A percentile compares a stretch with the other conserved stretches of the same genome.
These are phyloP conservation scores for Pleurotus giganteus DNA, from an alignment of 768 basidiomycete species.

Conservation along the genomic window DNA sequence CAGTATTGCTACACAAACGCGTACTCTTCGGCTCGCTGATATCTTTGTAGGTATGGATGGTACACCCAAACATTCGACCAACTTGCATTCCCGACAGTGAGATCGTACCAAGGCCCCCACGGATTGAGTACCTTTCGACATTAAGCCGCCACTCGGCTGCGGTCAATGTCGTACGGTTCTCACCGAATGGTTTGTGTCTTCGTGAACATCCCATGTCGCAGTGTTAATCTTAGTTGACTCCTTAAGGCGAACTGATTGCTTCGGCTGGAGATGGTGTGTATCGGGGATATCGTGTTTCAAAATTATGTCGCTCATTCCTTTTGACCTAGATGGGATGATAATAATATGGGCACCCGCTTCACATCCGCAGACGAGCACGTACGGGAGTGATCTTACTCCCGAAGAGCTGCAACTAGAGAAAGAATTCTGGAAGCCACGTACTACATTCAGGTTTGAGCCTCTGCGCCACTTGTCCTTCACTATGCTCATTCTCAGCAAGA, in stretches of 20 bases:
- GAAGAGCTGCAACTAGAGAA: conserved; percentile 89
- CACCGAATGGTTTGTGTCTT: conserved; percentile 72
- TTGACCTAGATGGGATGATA: conserved; percentile 84
- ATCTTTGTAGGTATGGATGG: conserved; percentile 81
- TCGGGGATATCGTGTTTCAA: not conserved
- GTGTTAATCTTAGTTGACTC: not conserved
- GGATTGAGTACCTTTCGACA: conserved; percentile 95
- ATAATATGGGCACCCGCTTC: conserved; percentile 91
- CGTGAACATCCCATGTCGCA: not conserved
- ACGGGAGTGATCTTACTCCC: conserved; percentile 76
- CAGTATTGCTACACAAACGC: conserved; percentile 2
- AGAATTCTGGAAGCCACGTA: conserved; percentile 92
- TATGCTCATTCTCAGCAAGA: conserved; percentile 36
- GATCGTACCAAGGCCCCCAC: conserved; percentile 50
- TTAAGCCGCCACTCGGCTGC: conserved; percentile 89
- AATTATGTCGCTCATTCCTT: conserved; percentile 4
- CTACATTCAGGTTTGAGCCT: conserved; percentile 70
- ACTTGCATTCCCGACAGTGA: conserved; percentile 48
- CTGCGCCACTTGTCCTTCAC: not conserved
- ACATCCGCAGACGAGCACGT: conserved; percentile 65
- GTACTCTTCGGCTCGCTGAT: conserved; percentile 12
- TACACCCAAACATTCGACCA: conserved; percentile 86
- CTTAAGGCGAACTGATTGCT: conserved; percentile 82
- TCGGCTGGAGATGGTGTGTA: conserved; percentile 94
- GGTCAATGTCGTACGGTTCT: conserved; percentile 95